Percentiles rank a stretch among this genome's conserved stretches.
Evolutionary conservation across 257 asterid genomes (phyloP).

Genomic region (Scutellaria galericulata): DNA sequence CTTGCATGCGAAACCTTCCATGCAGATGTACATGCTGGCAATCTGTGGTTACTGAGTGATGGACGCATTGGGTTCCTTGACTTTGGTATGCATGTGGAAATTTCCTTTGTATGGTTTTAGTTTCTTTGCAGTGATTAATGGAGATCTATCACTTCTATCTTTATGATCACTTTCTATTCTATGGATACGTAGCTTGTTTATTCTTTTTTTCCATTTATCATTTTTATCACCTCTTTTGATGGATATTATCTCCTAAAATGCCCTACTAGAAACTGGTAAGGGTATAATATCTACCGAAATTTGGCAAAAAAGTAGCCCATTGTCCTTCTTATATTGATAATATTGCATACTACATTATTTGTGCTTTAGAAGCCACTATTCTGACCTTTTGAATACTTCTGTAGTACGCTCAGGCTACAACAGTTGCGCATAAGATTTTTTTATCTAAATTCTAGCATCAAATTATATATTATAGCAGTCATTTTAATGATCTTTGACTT

Average conservation of each 20-base stretch:
- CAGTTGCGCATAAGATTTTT: not conserved
- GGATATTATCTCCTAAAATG: constrained; percentile 7
- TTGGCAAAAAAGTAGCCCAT: not conserved
- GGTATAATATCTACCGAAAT: not conserved
- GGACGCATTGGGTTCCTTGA: constrained; percentile 99
- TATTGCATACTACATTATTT: constrained; percentile 5
- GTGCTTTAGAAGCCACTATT: not conserved
- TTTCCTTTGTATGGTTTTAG: constrained; percentile 6
- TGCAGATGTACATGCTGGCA: constrained; percentile 99
- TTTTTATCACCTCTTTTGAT: not conserved
- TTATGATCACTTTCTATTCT: constrained; percentile 9
- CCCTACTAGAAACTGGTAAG: constrained; percentile 4
- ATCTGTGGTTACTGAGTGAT: constrained; percentile 91
- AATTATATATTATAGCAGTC: not conserved
- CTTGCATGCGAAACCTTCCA: constrained; percentile 93
- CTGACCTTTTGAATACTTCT: constrained; percentile 13
- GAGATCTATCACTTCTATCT: constrained; percentile 4
- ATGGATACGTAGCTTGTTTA: not conserved
- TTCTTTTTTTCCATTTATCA: not conserved
- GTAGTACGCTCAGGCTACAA: not conserved
- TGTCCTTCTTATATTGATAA: constrained; percentile 8
- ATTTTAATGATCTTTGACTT: too few relatives aligned
- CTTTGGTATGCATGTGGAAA: constrained; percentile 59
- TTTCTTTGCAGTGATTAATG: constrained; percentile 11
- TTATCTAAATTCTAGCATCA: not conserved